phyloP scores from a whole-genome alignment of 2,329 filamentous ascomycete genomes.

The Hawksworthiomyces lignivorus region DNA sequence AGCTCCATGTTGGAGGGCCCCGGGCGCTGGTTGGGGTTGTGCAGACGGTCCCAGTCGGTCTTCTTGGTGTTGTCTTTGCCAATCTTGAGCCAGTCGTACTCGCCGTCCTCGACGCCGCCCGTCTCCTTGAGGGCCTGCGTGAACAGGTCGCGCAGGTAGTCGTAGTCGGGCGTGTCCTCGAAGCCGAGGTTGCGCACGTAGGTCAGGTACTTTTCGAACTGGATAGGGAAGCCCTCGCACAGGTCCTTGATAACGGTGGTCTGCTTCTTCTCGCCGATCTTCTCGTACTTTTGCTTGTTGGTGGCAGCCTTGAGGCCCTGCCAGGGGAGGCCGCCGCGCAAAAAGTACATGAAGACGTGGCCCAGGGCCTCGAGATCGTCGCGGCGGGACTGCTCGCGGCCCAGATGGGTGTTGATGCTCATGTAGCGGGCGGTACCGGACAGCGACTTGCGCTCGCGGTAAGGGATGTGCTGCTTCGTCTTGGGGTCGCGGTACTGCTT shows the following conservation, averaged over 20 bases:
- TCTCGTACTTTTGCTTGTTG: constrained; percentile 97
- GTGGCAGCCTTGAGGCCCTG: constrained; percentile 65
- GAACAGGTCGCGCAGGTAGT: constrained; percentile 93
- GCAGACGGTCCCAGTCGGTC: constrained; percentile 72
- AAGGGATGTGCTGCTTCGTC: constrained; percentile 98
- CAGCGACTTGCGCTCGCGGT: constrained; percentile 91
- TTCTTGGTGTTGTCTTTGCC: constrained; percentile 68
- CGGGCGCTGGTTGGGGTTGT: constrained; percentile 69
- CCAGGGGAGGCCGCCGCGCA: constrained; percentile 64
- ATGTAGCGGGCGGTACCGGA: constrained; percentile 97
- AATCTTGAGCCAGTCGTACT: constrained; percentile 99
- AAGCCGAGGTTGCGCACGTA: constrained; percentile 98
- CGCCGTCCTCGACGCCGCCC: constrained; percentile 91
- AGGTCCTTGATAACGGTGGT: constrained; percentile 95
- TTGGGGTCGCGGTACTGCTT: constrained; percentile 99
- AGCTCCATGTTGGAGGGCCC: constrained; percentile 80
- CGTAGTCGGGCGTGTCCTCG: constrained; percentile 97
- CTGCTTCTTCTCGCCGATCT: constrained; percentile 99
- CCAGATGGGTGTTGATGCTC: constrained; percentile 99
- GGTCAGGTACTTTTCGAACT: constrained; percentile 95
- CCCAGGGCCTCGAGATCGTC: constrained; percentile 88
- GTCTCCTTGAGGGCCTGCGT: constrained; percentile 92
- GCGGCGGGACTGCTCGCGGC: constrained; percentile 88
- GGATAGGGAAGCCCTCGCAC: constrained; percentile 90
- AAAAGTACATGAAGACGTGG: constrained; percentile 69